Conservation (phyloP, 352 stramenopile species). For the Thalassiosira hispida region DNA sequence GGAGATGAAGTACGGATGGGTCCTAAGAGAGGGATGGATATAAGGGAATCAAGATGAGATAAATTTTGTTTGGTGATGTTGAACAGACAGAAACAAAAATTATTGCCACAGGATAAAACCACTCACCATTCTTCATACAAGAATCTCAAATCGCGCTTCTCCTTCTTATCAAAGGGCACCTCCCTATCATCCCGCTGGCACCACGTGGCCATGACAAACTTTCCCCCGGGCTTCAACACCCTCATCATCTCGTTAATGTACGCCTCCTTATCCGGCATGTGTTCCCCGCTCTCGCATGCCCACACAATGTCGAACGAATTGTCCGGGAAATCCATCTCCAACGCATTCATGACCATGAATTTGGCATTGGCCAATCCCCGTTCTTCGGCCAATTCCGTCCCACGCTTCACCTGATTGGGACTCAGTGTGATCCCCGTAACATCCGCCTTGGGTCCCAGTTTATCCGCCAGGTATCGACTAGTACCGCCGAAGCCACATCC, state of each 20-base stretch:
- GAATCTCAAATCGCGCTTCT: slow-evolving; percentile 87
- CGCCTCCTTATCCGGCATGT: slow-evolving; percentile 90
- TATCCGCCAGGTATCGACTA: slow-evolving; percentile 88
- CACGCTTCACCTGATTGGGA: slow-evolving; percentile 86
- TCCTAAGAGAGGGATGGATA: slow-evolving; percentile 52
- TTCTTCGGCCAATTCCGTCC: slow-evolving; percentile 80
- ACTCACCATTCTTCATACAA: slow-evolving; percentile 89
- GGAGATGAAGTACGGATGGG: slow-evolving; percentile 90
- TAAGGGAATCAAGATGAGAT: slow-evolving; percentile 5
- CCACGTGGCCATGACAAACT: slow-evolving; percentile 88
- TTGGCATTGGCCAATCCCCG: slow-evolving; percentile 83
- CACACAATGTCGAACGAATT: slow-evolving; percentile 90
- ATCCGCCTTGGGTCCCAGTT: slow-evolving; percentile 86
- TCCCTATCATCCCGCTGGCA: slow-evolving; percentile 87
- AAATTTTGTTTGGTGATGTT: neutral
- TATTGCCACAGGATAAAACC: too few relatives aligned
- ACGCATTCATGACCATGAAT: slow-evolving; percentile 88
- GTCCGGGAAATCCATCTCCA: slow-evolving; percentile 88
- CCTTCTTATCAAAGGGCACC: slow-evolving; percentile 83
- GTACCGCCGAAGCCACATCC: slow-evolving; percentile 90
- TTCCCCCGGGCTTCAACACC: slow-evolving; percentile 89
- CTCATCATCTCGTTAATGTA: slow-evolving; percentile 90
- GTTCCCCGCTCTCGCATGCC: slow-evolving; percentile 89
- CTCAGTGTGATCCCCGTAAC: slow-evolving; percentile 89
- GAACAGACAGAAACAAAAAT: neutral